Evolutionary conservation across 441 rosid species (phyloP), one percentile per base, ranked within the genome.

Genomic region (Syzygium malaccense): DNA sequence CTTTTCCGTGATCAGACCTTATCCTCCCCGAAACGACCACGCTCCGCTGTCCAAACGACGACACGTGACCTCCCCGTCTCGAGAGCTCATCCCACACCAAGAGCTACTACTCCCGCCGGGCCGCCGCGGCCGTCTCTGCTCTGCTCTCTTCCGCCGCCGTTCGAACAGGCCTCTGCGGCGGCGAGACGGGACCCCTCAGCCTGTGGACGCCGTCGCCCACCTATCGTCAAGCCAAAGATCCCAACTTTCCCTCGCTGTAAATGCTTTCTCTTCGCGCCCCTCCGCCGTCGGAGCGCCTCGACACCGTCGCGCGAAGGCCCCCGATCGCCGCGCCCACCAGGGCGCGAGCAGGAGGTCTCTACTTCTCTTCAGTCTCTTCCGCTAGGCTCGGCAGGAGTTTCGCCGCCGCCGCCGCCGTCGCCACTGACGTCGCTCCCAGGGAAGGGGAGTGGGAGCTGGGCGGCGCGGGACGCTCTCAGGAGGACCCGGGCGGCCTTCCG

Each of bases 401-500:
- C 28, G 80, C 80, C 28, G 28, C 58, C 12, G 8, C 45, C 45
- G 9, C 48, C 49, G 80, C 80, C 28, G 8, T 32, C 66, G 80
- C 28, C 80, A 19, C 28, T 8, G 49, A 71, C 3, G 4, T 4
- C 15, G 28, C 80, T 33, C 48, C 49, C 80, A 19, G 28, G 6
- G 49, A 71, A 6, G 80, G 26, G 49, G 49, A 71, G 15, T 71
- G 80, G 80, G 80, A 71, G 49, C 49, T 33, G 80, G 80, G 80
- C 78, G 41, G 78, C 78, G 45, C 78, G 45, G 58, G 26, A 3
- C 25, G 58, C 58, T 20, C 58, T 55, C 25, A 26, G 58, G 58
- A 55, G 26, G 58, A 55, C 58, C 8, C 26, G 58, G 45, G 78
- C 80, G 37, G 80, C 80, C 80, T 37, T 4, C 99, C 98, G 86